Conservation (phyloP, 306 rosid genomes). For the Cercis canadensis region DNA sequence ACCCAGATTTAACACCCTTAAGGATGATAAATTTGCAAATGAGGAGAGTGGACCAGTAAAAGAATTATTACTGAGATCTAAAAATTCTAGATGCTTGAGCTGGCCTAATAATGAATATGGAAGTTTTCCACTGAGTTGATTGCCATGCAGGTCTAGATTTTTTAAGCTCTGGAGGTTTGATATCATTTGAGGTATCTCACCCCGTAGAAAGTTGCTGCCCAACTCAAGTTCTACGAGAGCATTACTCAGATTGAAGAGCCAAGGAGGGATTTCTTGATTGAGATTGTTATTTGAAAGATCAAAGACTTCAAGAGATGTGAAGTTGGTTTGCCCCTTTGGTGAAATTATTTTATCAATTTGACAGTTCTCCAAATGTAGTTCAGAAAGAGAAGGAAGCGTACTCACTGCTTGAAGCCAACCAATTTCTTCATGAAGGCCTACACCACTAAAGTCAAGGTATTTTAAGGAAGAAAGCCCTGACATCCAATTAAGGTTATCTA, state of each 20-base stretch:
- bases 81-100: slow-evolving; percentile 22
- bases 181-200: not conserved
- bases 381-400: slow-evolving; percentile 17
- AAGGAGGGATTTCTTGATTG: not conserved
- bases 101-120: slow-evolving; percentile 33
- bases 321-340: not conserved
- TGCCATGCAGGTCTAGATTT: slow-evolving; percentile 12
- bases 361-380: slow-evolving; percentile 1
- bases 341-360: not conserved
- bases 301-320: not conserved
- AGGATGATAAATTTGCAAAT: not conserved
- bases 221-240: not conserved
- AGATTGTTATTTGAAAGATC: not conserved
- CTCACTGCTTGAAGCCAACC: slow-evolving; percentile 26
- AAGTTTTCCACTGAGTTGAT: slow-evolving; percentile 30
- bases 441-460: slow-evolving; percentile 3
- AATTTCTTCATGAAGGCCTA: not conserved
- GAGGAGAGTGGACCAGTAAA: slow-evolving; percentile 14
- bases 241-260: not conserved
- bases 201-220: not conserved
- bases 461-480: slow-evolving; percentile 3
- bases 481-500: slow-evolving; percentile 15
- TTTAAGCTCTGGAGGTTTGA: slow-evolving; percentile 11
- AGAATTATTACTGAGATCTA: slow-evolving; percentile 25
- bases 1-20: not conserved